phyloP scores from a whole-genome alignment of 306 rosid species.

The Sicyos edulis region DNA sequence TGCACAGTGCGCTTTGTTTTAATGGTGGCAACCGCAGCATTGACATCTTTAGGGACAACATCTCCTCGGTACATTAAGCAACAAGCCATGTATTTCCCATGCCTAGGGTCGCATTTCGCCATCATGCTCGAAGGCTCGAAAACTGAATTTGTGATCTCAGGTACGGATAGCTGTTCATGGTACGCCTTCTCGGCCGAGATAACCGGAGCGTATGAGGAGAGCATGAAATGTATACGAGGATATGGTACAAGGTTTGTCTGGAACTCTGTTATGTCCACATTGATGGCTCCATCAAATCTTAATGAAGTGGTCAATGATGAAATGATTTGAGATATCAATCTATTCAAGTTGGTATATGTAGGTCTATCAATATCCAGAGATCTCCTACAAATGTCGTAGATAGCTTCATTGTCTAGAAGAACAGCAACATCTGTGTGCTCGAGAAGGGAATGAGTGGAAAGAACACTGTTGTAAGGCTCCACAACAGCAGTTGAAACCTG shows the following conservation, averaged over 20 bases:
- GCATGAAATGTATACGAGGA: slow-evolving; percentile 96
- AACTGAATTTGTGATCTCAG: slow-evolving; percentile 95
- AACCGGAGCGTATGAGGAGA: slow-evolving; percentile 91
- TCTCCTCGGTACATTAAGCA: slow-evolving; percentile 97
- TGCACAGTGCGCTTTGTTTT: slow-evolving; percentile 95
- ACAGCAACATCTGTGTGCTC: slow-evolving; percentile 96
- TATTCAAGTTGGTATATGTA: slow-evolving; percentile 82
- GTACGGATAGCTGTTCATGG: slow-evolving; percentile 91
- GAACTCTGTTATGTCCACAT: slow-evolving; percentile 91
- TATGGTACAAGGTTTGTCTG: slow-evolving; percentile 97
- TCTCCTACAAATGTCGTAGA: slow-evolving; percentile 88
- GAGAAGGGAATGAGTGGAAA: slow-evolving; percentile 90
- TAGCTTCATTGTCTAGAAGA: slow-evolving; percentile 91
- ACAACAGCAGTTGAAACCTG: slow-evolving; percentile 98
- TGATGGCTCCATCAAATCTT: slow-evolving; percentile 98
- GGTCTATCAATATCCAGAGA: slow-evolving; percentile 95
- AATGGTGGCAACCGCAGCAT: slow-evolving; percentile 90
- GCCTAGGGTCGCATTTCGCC: slow-evolving; percentile 98
- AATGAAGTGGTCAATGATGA: slow-evolving; percentile 89
- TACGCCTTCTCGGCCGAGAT: slow-evolving; percentile 97
- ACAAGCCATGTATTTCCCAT: slow-evolving; percentile 99
- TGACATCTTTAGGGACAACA: slow-evolving; percentile 98
- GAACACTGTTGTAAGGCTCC: slow-evolving; percentile 96
- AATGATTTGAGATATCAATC: slow-evolving; percentile 88
- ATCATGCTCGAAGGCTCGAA: slow-evolving; percentile 98